These are phyloP conservation scores for Neobulgaria alba DNA, from an alignment of 2,329 filamentous ascomycete genomes.

Conservation along the genomic window DNA sequence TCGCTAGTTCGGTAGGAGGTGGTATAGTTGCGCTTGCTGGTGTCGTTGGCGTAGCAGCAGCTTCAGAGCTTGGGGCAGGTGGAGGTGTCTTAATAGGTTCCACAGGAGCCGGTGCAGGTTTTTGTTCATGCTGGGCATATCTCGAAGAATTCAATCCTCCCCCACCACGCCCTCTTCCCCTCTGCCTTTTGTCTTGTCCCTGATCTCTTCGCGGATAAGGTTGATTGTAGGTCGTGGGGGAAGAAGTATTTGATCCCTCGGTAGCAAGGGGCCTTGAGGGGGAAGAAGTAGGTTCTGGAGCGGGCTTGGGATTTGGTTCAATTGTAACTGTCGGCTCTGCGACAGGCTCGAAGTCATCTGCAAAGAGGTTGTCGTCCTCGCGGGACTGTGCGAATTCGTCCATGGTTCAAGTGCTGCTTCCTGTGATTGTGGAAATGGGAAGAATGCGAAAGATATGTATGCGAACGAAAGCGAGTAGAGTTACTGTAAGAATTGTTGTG, in stretches of 20 bases:
- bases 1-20: constrained; percentile 4
- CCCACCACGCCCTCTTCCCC: constrained; percentile 10
- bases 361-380: constrained; percentile 29
- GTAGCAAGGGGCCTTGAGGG: not conserved
- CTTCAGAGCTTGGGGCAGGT: not conserved
- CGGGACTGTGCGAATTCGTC: constrained; percentile 29
- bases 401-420: too few relatives aligned
- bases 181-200: constrained; percentile 7
- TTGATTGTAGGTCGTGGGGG: not conserved
- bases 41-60: not conserved
- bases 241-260: not conserved
- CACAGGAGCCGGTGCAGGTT: not conserved
- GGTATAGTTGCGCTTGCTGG: not conserved
- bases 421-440: too few relatives aligned
- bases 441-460: too few relatives aligned
- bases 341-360: constrained; percentile 28
- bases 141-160: constrained; percentile 3
- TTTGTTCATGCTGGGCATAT: not conserved
- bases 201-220: constrained; percentile 1
- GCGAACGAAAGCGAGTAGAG: too few relatives aligned
- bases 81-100: constrained; percentile 1
- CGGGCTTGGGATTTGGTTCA: constrained; percentile 5
- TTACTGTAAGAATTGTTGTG: too few relatives aligned
- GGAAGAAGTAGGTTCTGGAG: not conserved
- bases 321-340: constrained; percentile 13